phyloP scores from a whole-genome alignment of 805 yeast genomes.

The Tanozyma kutaoensis region DNA sequence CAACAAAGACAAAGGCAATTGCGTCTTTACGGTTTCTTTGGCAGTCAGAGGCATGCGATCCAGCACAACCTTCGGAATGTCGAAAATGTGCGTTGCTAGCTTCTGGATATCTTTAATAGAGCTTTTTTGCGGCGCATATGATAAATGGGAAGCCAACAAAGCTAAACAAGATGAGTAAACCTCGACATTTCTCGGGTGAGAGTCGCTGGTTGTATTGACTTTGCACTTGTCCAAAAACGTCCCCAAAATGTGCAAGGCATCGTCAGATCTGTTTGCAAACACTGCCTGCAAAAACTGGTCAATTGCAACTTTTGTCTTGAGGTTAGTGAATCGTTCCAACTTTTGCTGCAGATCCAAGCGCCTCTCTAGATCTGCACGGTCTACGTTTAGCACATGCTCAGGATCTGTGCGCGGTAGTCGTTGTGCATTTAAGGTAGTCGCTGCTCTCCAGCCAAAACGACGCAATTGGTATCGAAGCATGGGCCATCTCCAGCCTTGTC shows the following conservation, averaged over 20 bases:
- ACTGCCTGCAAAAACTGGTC: conserved; percentile 6
- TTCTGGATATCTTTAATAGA: too few relatives aligned
- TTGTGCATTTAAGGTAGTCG: background rate
- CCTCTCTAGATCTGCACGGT: conserved; percentile 1
- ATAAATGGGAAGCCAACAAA: conserved; percentile 3
- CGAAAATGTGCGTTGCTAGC: too few relatives aligned
- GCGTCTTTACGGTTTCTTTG: too few relatives aligned
- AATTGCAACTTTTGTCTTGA: conserved; percentile 3
- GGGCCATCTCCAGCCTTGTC: too few relatives aligned
- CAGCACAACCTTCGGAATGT: too few relatives aligned
- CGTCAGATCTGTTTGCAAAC: conserved; percentile 1
- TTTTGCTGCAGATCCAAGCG: conserved; percentile 1
- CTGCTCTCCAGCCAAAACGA: background rate
- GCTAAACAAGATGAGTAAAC: conserved; percentile 5
- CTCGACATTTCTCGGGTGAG: conserved; percentile 1
- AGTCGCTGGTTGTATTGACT: background rate
- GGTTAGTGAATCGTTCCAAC: conserved; percentile 1
- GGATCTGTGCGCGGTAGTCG: background rate
- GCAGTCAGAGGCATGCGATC: too few relatives aligned
- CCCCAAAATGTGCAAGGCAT: background rate
- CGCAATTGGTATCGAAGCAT: too few relatives aligned
- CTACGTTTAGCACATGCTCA: conserved; percentile 2
- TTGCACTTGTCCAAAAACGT: conserved; percentile 1
- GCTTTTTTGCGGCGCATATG: background rate
- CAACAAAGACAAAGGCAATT: too few relatives aligned